Evolutionary conservation across 2,329 filamentous ascomycete species (phyloP).

Genomic region (Ascosphaera pollenicola): DNA sequence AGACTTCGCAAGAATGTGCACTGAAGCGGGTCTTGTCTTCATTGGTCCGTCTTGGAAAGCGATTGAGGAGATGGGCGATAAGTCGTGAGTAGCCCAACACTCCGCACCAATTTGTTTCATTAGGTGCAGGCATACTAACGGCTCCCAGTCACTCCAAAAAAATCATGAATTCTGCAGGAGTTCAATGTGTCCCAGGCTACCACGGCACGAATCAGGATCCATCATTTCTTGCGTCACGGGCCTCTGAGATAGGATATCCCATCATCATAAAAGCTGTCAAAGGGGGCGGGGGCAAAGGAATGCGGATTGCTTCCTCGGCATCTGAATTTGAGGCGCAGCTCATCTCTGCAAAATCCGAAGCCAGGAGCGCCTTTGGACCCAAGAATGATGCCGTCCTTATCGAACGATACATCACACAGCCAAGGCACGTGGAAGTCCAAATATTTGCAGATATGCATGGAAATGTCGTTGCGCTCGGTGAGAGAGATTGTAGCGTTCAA

Average conservation of each 20-base stretch:
- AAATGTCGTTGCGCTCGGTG: slow-evolving; percentile 40
- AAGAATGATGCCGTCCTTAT: slow-evolving; percentile 41
- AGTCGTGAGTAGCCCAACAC: slow-evolving; percentile 31
- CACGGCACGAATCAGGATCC: slow-evolving; percentile 66
- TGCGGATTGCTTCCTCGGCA: slow-evolving; percentile 37
- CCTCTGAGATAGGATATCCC: slow-evolving; percentile 45
- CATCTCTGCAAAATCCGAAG: slow-evolving; percentile 41
- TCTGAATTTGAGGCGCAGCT: slow-evolving; percentile 38
- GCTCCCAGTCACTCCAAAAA: slow-evolving; percentile 51
- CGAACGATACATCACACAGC: slow-evolving; percentile 46
- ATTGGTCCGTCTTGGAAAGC: slow-evolving; percentile 72
- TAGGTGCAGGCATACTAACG: neutral
- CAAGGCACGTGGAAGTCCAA: slow-evolving; percentile 44
- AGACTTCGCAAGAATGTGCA: slow-evolving; percentile 68
- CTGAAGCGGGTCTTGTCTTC: slow-evolving; percentile 76
- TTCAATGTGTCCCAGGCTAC: slow-evolving; percentile 91
- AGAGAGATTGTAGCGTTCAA: slow-evolving; percentile 45
- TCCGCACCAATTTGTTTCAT: neutral
- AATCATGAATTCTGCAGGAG: slow-evolving; percentile 88
- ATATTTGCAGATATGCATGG: slow-evolving; percentile 44
- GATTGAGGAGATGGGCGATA: slow-evolving; percentile 70
- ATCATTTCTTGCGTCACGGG: slow-evolving; percentile 40
- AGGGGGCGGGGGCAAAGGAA: slow-evolving; percentile 45
- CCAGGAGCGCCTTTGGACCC: slow-evolving; percentile 36
- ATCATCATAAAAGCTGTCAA: slow-evolving; percentile 45